Conservation (phyloP, 164 flowering plant genomes). For the Umbellularia californica region DNA sequence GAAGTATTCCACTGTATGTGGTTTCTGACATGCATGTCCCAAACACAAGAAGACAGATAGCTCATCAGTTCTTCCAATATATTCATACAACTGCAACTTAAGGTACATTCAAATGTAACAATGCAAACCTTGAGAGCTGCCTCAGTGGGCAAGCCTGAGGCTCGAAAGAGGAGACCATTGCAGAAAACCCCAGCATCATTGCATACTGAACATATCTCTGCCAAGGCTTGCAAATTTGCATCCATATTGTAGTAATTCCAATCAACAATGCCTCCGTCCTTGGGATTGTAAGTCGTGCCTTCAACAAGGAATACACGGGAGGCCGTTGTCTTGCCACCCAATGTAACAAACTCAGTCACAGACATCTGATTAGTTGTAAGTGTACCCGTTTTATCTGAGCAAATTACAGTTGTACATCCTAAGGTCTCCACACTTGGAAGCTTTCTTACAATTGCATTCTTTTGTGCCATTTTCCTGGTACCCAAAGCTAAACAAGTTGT, state of each 20-base stretch:
- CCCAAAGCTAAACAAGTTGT: conserved; percentile 91
- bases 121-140: conserved; percentile 71
- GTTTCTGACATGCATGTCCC: background rate
- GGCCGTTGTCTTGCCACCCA: conserved; percentile 64
- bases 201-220: conserved; percentile 84
- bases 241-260: conserved; percentile 85
- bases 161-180: conserved; percentile 61
- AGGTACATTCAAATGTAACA: background rate
- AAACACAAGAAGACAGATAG: background rate
- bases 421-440: conserved; percentile 92
- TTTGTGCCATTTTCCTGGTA: conserved; percentile 88
- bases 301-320: conserved; percentile 60
- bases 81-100: background rate
- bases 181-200: conserved; percentile 81
- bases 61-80: background rate
- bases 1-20: background rate
- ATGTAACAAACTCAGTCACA: conserved; percentile 64
- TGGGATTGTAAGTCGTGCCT: conserved; percentile 88
- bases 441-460: conserved; percentile 84
- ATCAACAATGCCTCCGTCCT: conserved; percentile 79
- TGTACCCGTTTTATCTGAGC: conserved; percentile 94
- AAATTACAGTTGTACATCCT: conserved; percentile 90
- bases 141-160: conserved; percentile 91
- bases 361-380: conserved; percentile 95
- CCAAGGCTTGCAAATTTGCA: conserved; percentile 72